Evolutionary conservation across 768 basidiomycete genomes (phyloP), one percentile per base, ranked within the genome.

Genomic region (Glaciozyma antarctica): DNA sequence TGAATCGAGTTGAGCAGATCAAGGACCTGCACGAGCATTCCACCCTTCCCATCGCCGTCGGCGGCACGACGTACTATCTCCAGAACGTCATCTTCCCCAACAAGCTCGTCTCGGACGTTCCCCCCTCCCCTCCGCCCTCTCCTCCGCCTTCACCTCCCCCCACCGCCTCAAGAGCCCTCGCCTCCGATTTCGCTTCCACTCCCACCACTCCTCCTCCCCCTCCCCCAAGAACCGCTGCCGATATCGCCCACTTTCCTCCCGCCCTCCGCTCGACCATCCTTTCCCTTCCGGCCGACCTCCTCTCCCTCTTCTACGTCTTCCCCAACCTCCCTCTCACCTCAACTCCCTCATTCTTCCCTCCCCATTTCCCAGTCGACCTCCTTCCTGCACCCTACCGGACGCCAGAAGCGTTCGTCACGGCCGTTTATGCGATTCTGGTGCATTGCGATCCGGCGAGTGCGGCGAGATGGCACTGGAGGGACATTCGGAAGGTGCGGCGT

Each of bases 61-160:
- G 95, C 4, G 95, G 95, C 8, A 98, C 95, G 3, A 85, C 90
- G 5, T 99, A 99, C 75, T 99, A 93, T 87, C 88, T 94, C 30
- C 94, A 99, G 73, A 90, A 99, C 75, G 84, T 95, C 47, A 79
- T 98, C 17, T 97, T 98, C 73, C 88, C 92, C 0, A 84, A 86
- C 73, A 83, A 87, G 28, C 79, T 92, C 44, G 78, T 76, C 10
- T 74, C 71, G 7, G 67, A 66, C 28, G 28, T 28, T 4, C 32
- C 51, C 15, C 19, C 30, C 9, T 13, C 17, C 32, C n/a, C 44
- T 60, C 26, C 52, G 21, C 52, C 59, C 51, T 17, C 32, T 43
- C 30, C 47, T 24, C 32, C 54, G 51, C 56, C 52, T 41, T 7
- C 54, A 34, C 57, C 28, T 28, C 9, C 44, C 13, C 22, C 60